Conservation (phyloP, 2,329 filamentous ascomycete species). For the Escovopsis weberi region DNA sequence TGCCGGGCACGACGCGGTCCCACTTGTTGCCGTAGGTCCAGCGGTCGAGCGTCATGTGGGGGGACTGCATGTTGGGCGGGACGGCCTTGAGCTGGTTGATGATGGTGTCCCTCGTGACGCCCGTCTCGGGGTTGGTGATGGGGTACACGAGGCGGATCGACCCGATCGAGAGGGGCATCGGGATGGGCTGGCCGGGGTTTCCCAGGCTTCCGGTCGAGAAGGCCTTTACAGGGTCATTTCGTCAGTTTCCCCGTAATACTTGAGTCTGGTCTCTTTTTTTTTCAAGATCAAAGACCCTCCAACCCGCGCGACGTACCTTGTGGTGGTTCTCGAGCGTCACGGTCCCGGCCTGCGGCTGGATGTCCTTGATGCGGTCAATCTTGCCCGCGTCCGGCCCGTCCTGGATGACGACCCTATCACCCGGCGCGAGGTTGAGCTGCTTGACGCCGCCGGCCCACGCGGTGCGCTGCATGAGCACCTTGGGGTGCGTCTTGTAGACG, state of each 20-base stretch:
- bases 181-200: constrained; percentile 14
- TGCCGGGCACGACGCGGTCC: constrained; percentile 51
- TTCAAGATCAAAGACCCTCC: too few species aligned
- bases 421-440: constrained; percentile 46
- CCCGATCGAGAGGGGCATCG: constrained; percentile 46
- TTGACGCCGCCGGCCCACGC: constrained; percentile 41
- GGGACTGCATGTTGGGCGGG: constrained; percentile 30
- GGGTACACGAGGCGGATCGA: constrained; percentile 72
- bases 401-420: constrained; percentile 72
- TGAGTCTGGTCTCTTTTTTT: too few species aligned
- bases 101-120: constrained; percentile 56
- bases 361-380: constrained; percentile 55
- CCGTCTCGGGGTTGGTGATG: constrained; percentile 50
- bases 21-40: constrained; percentile 28
- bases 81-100: constrained; percentile 53
- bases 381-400: constrained; percentile 68
- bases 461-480: constrained; percentile 28
- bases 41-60: constrained; percentile 26
- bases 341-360: constrained; percentile 40
- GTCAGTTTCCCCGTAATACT: not conserved
- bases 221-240: constrained; percentile 10
- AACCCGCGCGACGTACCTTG: constrained; percentile 39
- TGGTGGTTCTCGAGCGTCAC: constrained; percentile 49
- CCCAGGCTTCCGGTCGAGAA: constrained; percentile 18
- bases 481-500: constrained; percentile 13